Evolutionary conservation across 257 asterid species (phyloP).

Genomic region (Scutellaria minor): DNA sequence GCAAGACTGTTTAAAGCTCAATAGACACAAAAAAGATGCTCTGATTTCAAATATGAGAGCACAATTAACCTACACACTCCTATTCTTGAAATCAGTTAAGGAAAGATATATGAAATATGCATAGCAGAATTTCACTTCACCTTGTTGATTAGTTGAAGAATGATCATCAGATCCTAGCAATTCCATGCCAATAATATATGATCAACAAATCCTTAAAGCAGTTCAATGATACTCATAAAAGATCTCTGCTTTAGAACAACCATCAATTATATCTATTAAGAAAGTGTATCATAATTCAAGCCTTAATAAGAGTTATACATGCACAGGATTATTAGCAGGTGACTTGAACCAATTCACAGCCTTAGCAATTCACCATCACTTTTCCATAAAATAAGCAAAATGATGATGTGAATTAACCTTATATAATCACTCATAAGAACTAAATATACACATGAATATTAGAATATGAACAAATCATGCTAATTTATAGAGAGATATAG

Average conservation of each 20-base stretch:
- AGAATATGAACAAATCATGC: constrained; percentile 37
- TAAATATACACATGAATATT: constrained; percentile 29
- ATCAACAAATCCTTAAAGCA: constrained; percentile 6
- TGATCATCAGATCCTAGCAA: not conserved
- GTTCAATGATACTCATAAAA: not conserved
- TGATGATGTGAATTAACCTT: not conserved
- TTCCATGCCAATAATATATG: not conserved
- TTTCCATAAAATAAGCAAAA: not conserved
- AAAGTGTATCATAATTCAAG: not conserved
- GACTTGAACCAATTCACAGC: constrained; percentile 8
- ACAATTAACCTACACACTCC: too few relatives aligned
- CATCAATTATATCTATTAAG: not conserved
- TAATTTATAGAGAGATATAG: not conserved
- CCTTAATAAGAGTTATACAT: not conserved
- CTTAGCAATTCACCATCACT: constrained; percentile 14
- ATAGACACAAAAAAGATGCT: not conserved
- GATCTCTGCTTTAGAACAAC: not conserved
- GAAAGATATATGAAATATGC: not conserved
- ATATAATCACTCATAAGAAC: constrained; percentile 27
- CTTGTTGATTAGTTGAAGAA: not conserved
- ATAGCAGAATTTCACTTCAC: not conserved
- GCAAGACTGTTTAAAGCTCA: not conserved
- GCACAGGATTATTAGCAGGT: not conserved
- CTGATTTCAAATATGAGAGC: not conserved
- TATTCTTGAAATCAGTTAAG: not conserved